Base-by-base conservation (phyloP, 2,329 filamentous ascomycete species). In the Phaeosphaeriaceae sp. region DNA sequence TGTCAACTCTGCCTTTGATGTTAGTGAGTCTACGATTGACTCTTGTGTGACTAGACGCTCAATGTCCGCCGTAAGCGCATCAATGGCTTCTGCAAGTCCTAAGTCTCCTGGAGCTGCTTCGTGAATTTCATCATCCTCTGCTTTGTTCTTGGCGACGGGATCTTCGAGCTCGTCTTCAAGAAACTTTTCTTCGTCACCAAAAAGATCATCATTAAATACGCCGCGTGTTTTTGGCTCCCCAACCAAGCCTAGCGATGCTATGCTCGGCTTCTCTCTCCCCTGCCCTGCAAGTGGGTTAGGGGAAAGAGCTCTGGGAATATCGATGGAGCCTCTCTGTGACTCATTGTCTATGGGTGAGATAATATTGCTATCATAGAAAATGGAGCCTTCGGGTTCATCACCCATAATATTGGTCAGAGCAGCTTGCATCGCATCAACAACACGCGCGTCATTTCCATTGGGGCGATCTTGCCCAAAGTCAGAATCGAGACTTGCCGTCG, bases 71-170 rank as follows among this genome's bases (percentile, higher is more conserved):
- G 88, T 91, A n/a, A 99, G 81, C 2, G 84, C 87, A 35, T 90
- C 87, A 58, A 99, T 96, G 8, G 95, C 93, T 76, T 99, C 95
- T 0, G 92, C 90, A 28, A 99, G 76, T 0, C 94, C 94, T 2
- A 99, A 82, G 70, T 99, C 94, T 30, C 94, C 94, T 1, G 95
- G 94, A 0, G 92, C 93, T 35, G 94, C 95, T 78, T 96, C 89
- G 61, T 96, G 91, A 7, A 99, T 91, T 59, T 92, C 88, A 56
- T 97, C 92, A 16, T 86, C 84, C 11, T 88, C 84, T 4, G 86
- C 81, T 38, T 86, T 84, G 3, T 80, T 79, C 11, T 80, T 78
- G 2, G 78, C 78, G 16, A 86, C 83, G 1, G 81, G 81, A 50
- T 93, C 90, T 42, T 92, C 90, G 43, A 88, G 86, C 63, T 96